Evolutionary conservation across 306 rosid species (phyloP).

Genomic region (Castanea sativa): DNA sequence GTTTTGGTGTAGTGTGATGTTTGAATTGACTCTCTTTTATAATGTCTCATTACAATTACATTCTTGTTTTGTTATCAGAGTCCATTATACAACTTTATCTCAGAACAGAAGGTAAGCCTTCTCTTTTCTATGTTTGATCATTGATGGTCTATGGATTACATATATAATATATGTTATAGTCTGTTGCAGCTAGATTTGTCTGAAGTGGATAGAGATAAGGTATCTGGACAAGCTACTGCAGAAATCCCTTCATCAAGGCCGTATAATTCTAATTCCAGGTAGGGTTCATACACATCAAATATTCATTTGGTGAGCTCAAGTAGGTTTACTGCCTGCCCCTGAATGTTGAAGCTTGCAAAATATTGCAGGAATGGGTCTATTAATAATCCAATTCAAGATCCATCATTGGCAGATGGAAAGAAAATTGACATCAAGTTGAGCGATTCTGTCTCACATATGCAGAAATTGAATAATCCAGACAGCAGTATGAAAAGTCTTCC

Average conservation of each 20-base stretch:
- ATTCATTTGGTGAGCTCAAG: conserved; percentile 8
- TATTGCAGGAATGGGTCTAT: conserved; percentile 45
- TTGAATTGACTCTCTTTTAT: conserved; percentile 4
- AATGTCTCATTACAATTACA: conserved; percentile 12
- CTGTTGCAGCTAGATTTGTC: conserved; percentile 74
- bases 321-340: conserved; percentile 12
- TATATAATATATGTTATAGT: conserved; percentile 17
- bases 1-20: not conserved
- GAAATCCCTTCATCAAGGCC: conserved; percentile 39
- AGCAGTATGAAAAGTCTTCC: conserved; percentile 26
- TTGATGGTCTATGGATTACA: conserved; percentile 16
- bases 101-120: conserved; percentile 69
- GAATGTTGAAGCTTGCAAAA: conserved; percentile 18
- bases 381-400: conserved; percentile 33
- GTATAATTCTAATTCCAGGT: conserved; percentile 45
- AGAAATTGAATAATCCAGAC: conserved; percentile 26
- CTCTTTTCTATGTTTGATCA: conserved; percentile 13
- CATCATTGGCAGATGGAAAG: conserved; percentile 31
- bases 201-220: conserved; percentile 67
- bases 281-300: conserved; percentile 20
- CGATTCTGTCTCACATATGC: conserved; percentile 29
- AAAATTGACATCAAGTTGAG: conserved; percentile 38
- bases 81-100: conserved; percentile 80
- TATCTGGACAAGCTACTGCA: conserved; percentile 85
- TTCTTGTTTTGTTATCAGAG: conserved; percentile 53